Evolutionary conservation across 2,329 filamentous ascomycete genomes (phyloP).

Genomic region (Aspergillus sclerotialis): DNA sequence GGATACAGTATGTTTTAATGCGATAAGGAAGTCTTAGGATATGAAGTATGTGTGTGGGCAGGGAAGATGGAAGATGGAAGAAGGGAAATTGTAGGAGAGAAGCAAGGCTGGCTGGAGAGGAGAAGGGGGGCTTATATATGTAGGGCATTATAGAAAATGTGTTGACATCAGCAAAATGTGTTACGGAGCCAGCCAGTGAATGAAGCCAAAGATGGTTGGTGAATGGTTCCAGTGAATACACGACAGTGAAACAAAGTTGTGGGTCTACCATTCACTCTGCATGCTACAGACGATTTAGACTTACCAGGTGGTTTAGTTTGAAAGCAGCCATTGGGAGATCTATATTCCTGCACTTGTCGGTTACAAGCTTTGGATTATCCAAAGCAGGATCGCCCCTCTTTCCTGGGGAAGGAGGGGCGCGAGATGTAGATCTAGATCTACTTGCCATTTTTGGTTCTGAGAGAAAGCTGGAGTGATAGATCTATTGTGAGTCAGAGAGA

Average conservation of each 20-base stretch:
- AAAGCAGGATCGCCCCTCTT: conserved; percentile 14
- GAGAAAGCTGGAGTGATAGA: too few species aligned
- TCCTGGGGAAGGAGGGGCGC: neutral
- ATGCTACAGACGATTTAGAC: conserved; percentile 5
- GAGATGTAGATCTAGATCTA: too few species aligned
- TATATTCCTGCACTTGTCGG: conserved; percentile 17
- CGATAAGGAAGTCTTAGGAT: too few species aligned
- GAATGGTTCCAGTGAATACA: neutral
- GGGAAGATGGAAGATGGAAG: conserved; percentile 2
- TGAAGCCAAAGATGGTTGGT: neutral
- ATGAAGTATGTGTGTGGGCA: neutral
- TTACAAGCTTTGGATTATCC: conserved; percentile 11
- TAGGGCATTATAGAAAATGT: neutral
- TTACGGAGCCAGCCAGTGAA: conserved; percentile 1
- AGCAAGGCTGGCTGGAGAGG: neutral
- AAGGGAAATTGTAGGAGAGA: conserved; percentile 2
- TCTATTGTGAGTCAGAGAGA: too few species aligned
- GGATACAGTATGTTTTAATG: neutral
- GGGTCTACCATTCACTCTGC: neutral
- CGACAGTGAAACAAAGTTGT: neutral
- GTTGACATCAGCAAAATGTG: neutral
- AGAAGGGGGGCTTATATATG: too few species aligned
- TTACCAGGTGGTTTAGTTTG: conserved; percentile 17
- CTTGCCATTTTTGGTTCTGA: too few species aligned
- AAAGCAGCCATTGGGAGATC: conserved; percentile 18